Conservation (phyloP, 2,329 filamentous ascomycete species). For the Fonsecaea pugnacius region DNA sequence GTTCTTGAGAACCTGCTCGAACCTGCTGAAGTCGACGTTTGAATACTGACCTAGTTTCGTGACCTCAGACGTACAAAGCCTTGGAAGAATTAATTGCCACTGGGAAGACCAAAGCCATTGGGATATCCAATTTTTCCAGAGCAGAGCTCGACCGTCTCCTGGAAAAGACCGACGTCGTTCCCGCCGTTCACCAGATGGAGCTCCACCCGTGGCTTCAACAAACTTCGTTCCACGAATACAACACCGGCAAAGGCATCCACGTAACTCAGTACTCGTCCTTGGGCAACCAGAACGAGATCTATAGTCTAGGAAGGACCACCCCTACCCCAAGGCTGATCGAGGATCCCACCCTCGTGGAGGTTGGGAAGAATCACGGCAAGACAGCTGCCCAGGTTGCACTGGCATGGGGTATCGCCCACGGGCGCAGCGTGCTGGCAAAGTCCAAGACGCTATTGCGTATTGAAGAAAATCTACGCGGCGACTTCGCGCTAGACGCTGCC, state of each 20-base stretch:
- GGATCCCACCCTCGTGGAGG: conserved; percentile 43
- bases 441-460: conserved; percentile 49
- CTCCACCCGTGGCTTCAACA: conserved; percentile 72
- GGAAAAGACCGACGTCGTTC: conserved; percentile 62
- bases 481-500: conserved; percentile 46
- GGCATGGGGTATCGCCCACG: conserved; percentile 49
- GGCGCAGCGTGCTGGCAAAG: conserved; percentile 49
- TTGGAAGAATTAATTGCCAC: conserved; percentile 63
- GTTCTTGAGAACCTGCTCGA: too few species aligned
- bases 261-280: conserved; percentile 36
- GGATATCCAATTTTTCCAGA: conserved; percentile 63
- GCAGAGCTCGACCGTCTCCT: conserved; percentile 60
- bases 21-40: too few species aligned
- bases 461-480: conserved; percentile 45
- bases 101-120: conserved; percentile 62
- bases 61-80: conserved; percentile 60
- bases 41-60: too few species aligned
- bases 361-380: conserved; percentile 46
- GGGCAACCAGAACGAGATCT: conserved; percentile 49
- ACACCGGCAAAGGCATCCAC: conserved; percentile 44
- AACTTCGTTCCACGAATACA: conserved; percentile 57
- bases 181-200: conserved; percentile 80
- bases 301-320: conserved; percentile 40
- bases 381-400: conserved; percentile 45
- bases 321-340: conserved; percentile 40